These are phyloP conservation scores for Xerophyta viscosa DNA, from an alignment of 106 monocot genomes.

Conservation along the genomic window DNA sequence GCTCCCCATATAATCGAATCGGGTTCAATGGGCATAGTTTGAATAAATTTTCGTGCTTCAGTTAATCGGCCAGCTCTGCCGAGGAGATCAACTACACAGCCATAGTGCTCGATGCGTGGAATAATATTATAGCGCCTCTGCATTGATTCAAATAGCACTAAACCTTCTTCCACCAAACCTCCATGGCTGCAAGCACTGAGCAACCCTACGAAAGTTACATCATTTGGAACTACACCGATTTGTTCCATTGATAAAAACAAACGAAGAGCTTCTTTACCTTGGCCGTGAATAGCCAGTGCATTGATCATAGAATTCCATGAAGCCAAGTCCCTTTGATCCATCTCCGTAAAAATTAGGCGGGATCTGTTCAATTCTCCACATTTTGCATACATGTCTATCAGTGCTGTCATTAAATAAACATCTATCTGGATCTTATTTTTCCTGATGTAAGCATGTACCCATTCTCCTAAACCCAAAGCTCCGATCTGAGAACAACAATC, in stretches of 20 bases:
- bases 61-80: slow-evolving; percentile 42
- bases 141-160: slow-evolving; percentile 37
- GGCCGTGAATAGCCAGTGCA: slow-evolving; percentile 30
- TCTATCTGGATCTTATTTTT: slow-evolving; percentile 24
- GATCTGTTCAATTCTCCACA: slow-evolving; percentile 37
- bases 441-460: slow-evolving; percentile 41
- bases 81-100: slow-evolving; percentile 60
- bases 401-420: slow-evolving; percentile 29
- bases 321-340: slow-evolving; percentile 27
- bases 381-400: slow-evolving; percentile 78
- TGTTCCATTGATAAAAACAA: slow-evolving; percentile 36
- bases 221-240: slow-evolving; percentile 31
- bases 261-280: slow-evolving; percentile 20
- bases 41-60: slow-evolving; percentile 37
- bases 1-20: slow-evolving; percentile 62
- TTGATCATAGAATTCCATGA: slow-evolving; percentile 51
- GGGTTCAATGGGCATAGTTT: slow-evolving; percentile 52
- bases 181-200: slow-evolving; percentile 60
- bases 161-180: slow-evolving; percentile 32
- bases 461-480: slow-evolving; percentile 40
- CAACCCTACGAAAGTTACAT: slow-evolving; percentile 41
- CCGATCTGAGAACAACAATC: slow-evolving; percentile 42
- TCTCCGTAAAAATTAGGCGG: slow-evolving; percentile 16
- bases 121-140: slow-evolving; percentile 7
- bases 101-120: slow-evolving; percentile 51